phyloP scores from a whole-genome alignment of 345 rosid genomes.

The Hirschfeldia incana region DNA sequence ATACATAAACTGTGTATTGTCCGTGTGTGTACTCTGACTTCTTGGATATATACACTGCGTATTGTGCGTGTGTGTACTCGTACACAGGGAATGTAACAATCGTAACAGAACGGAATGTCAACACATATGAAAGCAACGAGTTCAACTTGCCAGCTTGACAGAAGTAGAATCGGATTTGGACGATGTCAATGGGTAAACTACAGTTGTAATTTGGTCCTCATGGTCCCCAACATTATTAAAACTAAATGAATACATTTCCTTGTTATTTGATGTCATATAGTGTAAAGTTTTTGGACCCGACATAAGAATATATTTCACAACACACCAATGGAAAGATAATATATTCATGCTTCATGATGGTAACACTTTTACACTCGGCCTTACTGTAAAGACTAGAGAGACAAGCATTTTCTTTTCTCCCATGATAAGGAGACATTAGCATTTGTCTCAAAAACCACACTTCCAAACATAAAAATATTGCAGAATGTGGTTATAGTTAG shows the following conservation, averaged over 20 bases:
- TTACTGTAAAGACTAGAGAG: neutral
- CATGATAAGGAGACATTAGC: neutral
- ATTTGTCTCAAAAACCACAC: neutral
- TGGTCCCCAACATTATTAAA: constrained; percentile 1
- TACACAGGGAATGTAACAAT: neutral
- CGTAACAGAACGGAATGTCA: constrained; percentile 1
- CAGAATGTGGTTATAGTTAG: neutral
- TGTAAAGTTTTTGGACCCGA: constrained; percentile 4
- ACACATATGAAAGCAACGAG: constrained; percentile 11
- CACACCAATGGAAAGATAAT: neutral
- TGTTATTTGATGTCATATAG: neutral
- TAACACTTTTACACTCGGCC: neutral
- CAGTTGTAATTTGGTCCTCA: constrained; percentile 28
- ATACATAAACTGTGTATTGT: neutral
- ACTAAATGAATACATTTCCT: neutral
- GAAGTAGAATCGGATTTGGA: neutral
- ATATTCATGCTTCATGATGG: neutral
- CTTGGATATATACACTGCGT: neutral
- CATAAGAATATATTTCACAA: neutral
- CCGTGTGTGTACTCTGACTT: neutral
- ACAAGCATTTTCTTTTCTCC: neutral
- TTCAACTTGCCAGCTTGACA: constrained; percentile 6
- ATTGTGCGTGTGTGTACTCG: neutral
- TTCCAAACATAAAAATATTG: neutral
- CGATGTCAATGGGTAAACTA: neutral